Evolutionary conservation across 2,329 filamentous ascomycete genomes (phyloP), one percentile per base, ranked within the genome.

Genomic region (Clonostachys chloroleuca): DNA sequence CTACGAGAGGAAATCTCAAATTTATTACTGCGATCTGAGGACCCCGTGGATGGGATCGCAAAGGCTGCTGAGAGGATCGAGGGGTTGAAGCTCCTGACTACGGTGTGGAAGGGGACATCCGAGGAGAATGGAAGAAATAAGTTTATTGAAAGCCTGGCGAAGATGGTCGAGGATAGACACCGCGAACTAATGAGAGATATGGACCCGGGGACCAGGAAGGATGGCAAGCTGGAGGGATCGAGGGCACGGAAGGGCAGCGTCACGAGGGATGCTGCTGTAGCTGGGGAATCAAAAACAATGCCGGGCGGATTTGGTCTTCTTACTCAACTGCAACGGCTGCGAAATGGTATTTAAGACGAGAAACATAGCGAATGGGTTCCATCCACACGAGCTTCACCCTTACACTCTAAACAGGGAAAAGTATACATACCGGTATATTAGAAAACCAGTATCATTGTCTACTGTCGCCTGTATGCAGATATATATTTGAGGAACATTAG

Each of bases 91-190:
- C 79, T 84, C 52, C 68, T 97, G 52, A 82, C 83, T 5, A 70
- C 70, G n/a, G 84, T 99, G 18, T 99, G 94, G 92, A 92, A 87
- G 63, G 91, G 91, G n/a, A 96, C 94, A 3, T 87, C 89, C 0
- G 94, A 99, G 69, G 94, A 97, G 64, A 95, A 89, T 67, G 89
- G 90, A 6, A 76, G 94, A 46, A 70, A 71, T 10, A 87, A 82
- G 58, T 91, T 96, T 61, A 84, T 99, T 16, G 92, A 97, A 53
- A 78, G 79, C 45, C 65, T 99, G 56, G 83, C 84, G 34, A 90
- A 84, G 70, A 78, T 89, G 66, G 89, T 96, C 2, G 91, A 96
- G 60, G 92, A 96, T 53, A 74, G 73, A 48, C 78, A 78, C 52
- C 68, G 69, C 53, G 77, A 79, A 48, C 58, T 83, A 47, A 57